These are phyloP conservation scores for Aspergillus sp. DNA, from an alignment of 2,329 filamentous ascomycete species.

Conservation along the genomic window DNA sequence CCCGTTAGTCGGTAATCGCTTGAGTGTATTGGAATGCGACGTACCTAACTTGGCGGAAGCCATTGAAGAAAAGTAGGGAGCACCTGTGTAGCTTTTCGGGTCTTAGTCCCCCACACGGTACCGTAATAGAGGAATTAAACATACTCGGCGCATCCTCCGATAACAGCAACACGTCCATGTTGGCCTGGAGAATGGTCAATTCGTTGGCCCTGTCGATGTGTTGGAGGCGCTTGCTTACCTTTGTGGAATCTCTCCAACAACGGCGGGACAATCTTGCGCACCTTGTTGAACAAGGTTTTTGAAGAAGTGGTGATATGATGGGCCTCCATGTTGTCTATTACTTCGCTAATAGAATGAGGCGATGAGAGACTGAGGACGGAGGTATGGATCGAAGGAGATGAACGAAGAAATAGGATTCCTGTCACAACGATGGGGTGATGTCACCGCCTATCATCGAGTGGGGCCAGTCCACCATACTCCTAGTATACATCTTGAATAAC, in stretches of 20 bases:
- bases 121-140: conserved; percentile 4
- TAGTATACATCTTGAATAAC: neutral
- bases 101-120: conserved; percentile 8
- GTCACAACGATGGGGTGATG: conserved; percentile 24
- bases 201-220: neutral
- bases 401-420: neutral
- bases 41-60: conserved; percentile 81
- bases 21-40: neutral
- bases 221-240: conserved; percentile 54
- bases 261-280: conserved; percentile 86
- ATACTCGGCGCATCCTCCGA: conserved; percentile 84
- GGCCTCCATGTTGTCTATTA: conserved; percentile 26
- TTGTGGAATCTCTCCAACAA: conserved; percentile 97
- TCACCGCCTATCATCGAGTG: conserved; percentile 29
- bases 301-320: conserved; percentile 62
- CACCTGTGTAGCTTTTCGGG: conserved; percentile 71
- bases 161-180: conserved; percentile 85
- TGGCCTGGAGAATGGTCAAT: conserved; percentile 60
- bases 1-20: neutral
- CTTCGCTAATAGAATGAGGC: neutral
- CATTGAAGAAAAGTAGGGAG: conserved; percentile 97
- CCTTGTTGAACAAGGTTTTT: conserved; percentile 72
- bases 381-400: neutral
- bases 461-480: conserved; percentile 17
- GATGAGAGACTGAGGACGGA: neutral